These are phyloP conservation scores for Solanum phureja DNA, from an alignment of 257 asterid species.

Conservation along the genomic window DNA sequence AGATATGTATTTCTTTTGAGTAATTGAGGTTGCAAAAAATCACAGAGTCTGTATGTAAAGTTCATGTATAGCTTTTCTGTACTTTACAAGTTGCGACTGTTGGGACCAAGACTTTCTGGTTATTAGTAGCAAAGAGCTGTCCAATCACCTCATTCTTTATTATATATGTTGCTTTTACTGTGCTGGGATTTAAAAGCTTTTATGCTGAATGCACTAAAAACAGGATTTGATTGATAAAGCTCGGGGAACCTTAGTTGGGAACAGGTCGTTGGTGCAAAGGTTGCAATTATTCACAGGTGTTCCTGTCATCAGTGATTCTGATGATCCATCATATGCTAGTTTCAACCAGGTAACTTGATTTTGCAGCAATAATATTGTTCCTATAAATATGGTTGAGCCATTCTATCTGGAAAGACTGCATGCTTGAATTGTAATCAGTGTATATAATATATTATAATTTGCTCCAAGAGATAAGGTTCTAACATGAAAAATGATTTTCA, in stretches of 20 bases:
- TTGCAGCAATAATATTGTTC: neutral
- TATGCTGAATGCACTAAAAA: slow-evolving; percentile 1
- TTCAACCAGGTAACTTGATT: slow-evolving; percentile 56
- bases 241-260: slow-evolving; percentile 66
- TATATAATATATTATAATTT: neutral
- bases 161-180: neutral
- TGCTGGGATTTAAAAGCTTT: neutral
- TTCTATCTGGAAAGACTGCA: neutral
- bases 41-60: neutral
- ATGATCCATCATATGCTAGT: slow-evolving; percentile 48
- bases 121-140: neutral
- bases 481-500: neutral
- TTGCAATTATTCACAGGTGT: slow-evolving; percentile 56
- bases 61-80: neutral
- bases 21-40: neutral
- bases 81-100: neutral
- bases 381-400: neutral
- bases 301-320: slow-evolving; percentile 44
- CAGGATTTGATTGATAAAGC: slow-evolving; percentile 94
- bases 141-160: neutral
- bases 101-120: neutral
- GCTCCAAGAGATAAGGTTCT: neutral
- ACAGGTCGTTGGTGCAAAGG: slow-evolving; percentile 61
- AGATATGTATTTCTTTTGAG: neutral
- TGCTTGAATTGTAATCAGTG: neutral